A percentile compares a stretch with the other conserved stretches of the same genome.
Evolutionary conservation across 73 alveolate genomes (phyloP).

Genomic region (Symbiodinium natans): DNA sequence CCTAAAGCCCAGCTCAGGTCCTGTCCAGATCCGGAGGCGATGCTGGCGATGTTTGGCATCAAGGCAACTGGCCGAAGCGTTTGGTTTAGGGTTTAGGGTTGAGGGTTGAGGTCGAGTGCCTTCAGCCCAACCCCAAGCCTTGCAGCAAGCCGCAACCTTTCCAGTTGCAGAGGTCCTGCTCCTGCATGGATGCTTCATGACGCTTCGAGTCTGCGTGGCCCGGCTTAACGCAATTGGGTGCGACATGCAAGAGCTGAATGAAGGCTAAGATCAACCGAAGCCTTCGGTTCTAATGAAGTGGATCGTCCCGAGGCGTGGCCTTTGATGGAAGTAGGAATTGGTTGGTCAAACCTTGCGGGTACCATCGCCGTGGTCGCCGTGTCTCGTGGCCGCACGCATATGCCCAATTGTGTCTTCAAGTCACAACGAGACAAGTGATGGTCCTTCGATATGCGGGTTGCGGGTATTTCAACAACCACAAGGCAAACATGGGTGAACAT

Average conservation of each 20-base stretch:
- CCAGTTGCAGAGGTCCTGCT: conserved; percentile 58
- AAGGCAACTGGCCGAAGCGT: conserved; percentile 18
- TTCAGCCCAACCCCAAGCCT: no score
- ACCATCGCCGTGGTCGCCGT: conserved; percentile 27
- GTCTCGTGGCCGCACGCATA: neutral
- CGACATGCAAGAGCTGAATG: neutral
- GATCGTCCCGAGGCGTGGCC: conserved; percentile 73
- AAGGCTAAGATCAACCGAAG: no score
- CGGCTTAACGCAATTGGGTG: neutral
- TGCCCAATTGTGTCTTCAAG: neutral
- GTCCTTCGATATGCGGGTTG: no score
- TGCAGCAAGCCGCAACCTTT: no score
- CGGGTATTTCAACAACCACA: no score
- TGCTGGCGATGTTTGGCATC: conserved; percentile 80
- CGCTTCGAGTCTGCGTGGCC: conserved; percentile 47
- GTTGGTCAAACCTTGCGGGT: conserved; percentile 46
- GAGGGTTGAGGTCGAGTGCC: no score
- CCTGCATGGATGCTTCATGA: conserved; percentile 78
- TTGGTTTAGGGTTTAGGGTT: no score
- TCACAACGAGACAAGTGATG: neutral
- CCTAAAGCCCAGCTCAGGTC: conserved; percentile 7
- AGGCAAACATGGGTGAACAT: no score
- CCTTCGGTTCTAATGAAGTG: no score
- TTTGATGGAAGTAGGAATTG: conserved; percentile 79
- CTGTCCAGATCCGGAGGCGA: conserved; percentile 82